Evolutionary conservation across 2,329 filamentous ascomycete species (phyloP), one percentile per base, ranked within the genome.

Genomic region (Phialophora verrucosa): DNA sequence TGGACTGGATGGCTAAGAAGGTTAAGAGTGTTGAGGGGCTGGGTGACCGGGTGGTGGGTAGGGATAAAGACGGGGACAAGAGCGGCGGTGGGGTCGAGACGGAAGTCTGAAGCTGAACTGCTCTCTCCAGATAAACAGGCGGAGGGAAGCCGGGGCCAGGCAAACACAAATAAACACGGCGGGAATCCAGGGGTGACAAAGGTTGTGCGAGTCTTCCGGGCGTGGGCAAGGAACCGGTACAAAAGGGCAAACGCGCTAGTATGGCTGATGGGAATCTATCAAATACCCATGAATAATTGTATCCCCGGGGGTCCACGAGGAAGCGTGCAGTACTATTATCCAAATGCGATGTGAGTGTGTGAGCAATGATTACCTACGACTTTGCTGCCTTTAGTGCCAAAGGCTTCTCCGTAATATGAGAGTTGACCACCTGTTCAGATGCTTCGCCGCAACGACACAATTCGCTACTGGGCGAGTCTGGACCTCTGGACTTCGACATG

Each of bases 51-150:
- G 44, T 82, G 23, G 87, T 91, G 70, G 82, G 87, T 58, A 87
- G 90, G 74, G 78, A 82, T 60, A 84, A 87, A 20, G 85, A 87
- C 72, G 59, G 49, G 10, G 23, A 60, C 17, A 68, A 70, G 32
- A 83, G 84, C 35, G 75, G 78, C 10, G 87, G 47, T 12, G 59
- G 85, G 0, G 82, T 91, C 70, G 89, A 91, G 81, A 91, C 88
- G 20, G 90, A 92, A 78, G 87, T 88, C 47, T 91, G 77, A 81
- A 55, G 59, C 20, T 51, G 58, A 7, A 44, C 8, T 44, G 14
- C 38, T 44, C 17, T 44, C 17, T 44, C 7, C 17, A 44, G 17
- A 11, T 17, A 42, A 1, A 44, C 32, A 44, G 38, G 38, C 38
- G 17, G 38, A 44, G 38, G 17, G 38, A 44, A n/a, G 38, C 17